phyloP scores from a whole-genome alignment of 106 monocot genomes.

The Allium fistulosum region DNA sequence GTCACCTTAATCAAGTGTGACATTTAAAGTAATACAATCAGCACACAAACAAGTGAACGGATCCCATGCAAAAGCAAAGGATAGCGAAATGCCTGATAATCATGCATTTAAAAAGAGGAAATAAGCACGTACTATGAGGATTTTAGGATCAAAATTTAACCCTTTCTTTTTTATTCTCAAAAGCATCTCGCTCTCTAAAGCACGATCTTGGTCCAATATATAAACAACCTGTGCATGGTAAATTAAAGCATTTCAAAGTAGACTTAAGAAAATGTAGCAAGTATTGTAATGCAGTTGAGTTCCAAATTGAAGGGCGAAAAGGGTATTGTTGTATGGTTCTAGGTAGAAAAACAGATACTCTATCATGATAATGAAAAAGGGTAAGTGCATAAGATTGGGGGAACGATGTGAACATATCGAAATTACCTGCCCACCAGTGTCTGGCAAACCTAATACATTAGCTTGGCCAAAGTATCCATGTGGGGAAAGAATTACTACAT shows the following conservation, averaged over 20 bases:
- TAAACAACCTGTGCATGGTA: slow-evolving; percentile 53
- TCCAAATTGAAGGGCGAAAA: too few relatives aligned
- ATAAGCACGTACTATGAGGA: slow-evolving; percentile 62
- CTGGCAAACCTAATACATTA: slow-evolving; percentile 84
- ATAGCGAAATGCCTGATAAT: not conserved
- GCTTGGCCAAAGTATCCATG: slow-evolving; percentile 97
- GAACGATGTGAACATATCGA: not conserved
- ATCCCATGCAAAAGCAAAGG: not conserved
- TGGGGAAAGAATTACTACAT: slow-evolving; percentile 88
- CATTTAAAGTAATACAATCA: not conserved
- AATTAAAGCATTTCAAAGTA: too few relatives aligned
- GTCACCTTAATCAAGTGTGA: slow-evolving; percentile 47
- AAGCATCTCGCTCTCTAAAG: slow-evolving; percentile 83
- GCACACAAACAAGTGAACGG: not conserved
- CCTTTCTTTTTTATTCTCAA: slow-evolving; percentile 76
- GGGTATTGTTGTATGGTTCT: too few relatives aligned
- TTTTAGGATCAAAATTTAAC: slow-evolving; percentile 64
- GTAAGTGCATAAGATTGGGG: too few relatives aligned
- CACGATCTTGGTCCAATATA: slow-evolving; percentile 94
- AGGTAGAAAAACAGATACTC: too few relatives aligned
- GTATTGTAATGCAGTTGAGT: too few relatives aligned
- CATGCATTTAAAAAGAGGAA: not conserved
- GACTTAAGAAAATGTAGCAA: too few relatives aligned
- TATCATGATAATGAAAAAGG: too few relatives aligned
- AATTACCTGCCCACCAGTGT: slow-evolving; percentile 91